These are phyloP conservation scores for Ambrosiella beaveri DNA, from an alignment of 2,329 filamentous ascomycete species.

Conservation along the genomic window DNA sequence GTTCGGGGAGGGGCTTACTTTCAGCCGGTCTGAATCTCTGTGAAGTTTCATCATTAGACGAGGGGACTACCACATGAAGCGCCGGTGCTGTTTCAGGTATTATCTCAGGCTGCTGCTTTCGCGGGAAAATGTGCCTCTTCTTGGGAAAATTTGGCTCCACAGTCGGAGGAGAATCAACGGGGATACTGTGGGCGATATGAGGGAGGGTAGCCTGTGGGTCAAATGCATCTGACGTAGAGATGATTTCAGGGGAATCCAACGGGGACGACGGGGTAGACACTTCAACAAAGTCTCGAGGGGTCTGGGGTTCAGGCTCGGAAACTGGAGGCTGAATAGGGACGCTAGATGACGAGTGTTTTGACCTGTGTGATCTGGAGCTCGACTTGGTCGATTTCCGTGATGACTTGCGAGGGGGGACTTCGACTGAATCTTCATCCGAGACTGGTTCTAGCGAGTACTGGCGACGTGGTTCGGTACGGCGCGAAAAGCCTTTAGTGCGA, in stretches of 20 bases:
- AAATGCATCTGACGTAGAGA: neutral
- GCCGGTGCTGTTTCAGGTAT: neutral
- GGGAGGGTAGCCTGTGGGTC: neutral
- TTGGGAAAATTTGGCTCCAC: neutral
- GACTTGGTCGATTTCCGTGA: constrained; percentile 2
- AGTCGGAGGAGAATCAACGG: neutral
- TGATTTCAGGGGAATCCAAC: constrained; percentile 2
- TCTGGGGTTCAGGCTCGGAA: neutral
- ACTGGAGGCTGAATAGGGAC: neutral
- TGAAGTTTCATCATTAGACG: neutral
- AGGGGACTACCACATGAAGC: neutral
- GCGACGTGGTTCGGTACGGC: neutral
- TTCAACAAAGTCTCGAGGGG: neutral
- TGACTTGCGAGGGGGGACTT: constrained; percentile 3
- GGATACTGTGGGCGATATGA: neutral
- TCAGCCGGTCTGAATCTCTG: neutral
- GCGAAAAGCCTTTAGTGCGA: neutral
- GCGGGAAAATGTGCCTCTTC: neutral
- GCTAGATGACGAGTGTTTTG: neutral
- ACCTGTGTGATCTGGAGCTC: neutral
- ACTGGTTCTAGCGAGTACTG: neutral
- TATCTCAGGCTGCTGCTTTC: neutral
- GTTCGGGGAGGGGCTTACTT: constrained; percentile 4
- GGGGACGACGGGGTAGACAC: neutral
- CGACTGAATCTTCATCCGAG: neutral